phyloP scores from a whole-genome alignment of 192 early-diverging fungal genomes.

The Radiomyces spectabilis region DNA sequence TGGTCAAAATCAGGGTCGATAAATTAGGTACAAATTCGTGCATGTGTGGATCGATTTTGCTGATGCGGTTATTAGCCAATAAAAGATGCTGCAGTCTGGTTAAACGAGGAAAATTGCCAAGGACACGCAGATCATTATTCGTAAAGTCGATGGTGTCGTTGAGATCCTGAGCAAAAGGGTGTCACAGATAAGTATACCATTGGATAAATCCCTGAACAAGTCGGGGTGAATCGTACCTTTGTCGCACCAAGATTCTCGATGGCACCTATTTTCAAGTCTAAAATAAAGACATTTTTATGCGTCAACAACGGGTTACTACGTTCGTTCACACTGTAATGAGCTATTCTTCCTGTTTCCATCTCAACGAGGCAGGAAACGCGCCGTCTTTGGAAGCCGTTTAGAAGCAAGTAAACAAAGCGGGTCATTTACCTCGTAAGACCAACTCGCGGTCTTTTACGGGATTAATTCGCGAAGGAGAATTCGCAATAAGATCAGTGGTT shows the following conservation, averaged over 20 bases:
- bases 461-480: slow-evolving; percentile 70
- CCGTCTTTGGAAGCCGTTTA: not conserved
- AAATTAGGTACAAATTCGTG: slow-evolving; percentile 68
- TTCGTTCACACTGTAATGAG: not conserved
- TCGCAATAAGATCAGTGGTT: slow-evolving; percentile 63
- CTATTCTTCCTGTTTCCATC: not conserved
- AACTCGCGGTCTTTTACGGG: slow-evolving; percentile 86
- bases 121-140: slow-evolving; percentile 78
- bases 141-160: slow-evolving; percentile 92
- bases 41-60: slow-evolving; percentile 63
- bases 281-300: not conserved
- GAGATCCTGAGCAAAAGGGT: slow-evolving; percentile 51
- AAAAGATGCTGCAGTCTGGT: slow-evolving; percentile 67
- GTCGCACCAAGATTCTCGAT: slow-evolving; percentile 96
- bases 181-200: not conserved
- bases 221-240: slow-evolving; percentile 48
- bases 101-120: slow-evolving; percentile 87
- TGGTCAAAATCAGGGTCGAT: slow-evolving; percentile 73
- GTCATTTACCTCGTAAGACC: slow-evolving; percentile 69
- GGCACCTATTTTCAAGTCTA: slow-evolving; percentile 76
- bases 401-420: not conserved
- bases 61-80: slow-evolving; percentile 85
- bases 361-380: not conserved
- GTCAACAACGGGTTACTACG: not conserved
- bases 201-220: not conserved